These are phyloP conservation scores for Pichia sp. DNA, from an alignment of 1,139 yeast genomes.

Conservation along the genomic window DNA sequence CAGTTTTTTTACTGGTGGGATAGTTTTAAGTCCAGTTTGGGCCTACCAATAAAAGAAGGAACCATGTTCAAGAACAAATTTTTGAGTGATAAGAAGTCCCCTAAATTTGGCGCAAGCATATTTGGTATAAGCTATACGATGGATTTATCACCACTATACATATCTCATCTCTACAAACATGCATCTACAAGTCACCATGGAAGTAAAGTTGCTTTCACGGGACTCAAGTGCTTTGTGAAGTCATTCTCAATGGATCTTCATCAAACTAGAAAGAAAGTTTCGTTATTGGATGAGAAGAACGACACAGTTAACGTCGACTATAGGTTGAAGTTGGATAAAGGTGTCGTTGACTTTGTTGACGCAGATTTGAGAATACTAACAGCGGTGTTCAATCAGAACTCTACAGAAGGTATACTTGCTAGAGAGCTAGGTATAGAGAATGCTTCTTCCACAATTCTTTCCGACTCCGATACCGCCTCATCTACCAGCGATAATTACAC, in stretches of 20 bases:
- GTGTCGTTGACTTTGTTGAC: slow-evolving; percentile 63
- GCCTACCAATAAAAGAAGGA: slow-evolving; percentile 75
- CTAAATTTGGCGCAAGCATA: slow-evolving; percentile 71
- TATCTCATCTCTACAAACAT: slow-evolving; percentile 67
- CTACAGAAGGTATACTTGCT: slow-evolving; percentile 42
- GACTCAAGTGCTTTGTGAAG: slow-evolving; percentile 66
- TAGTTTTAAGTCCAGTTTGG: slow-evolving; percentile 58
- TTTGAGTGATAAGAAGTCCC: slow-evolving; percentile 30
- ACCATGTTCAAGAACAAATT: slow-evolving; percentile 40
- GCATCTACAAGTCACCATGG: slow-evolving; percentile 39
- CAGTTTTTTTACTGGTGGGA: slow-evolving; percentile 85
- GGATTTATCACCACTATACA: slow-evolving; percentile 61
- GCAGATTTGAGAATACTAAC: slow-evolving; percentile 69
- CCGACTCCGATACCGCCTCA: slow-evolving; percentile 15
- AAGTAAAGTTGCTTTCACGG: slow-evolving; percentile 56
- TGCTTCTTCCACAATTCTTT: slow-evolving; percentile 8
- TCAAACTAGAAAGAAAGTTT: slow-evolving; percentile 67
- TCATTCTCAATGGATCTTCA: slow-evolving; percentile 73
- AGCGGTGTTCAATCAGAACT: slow-evolving; percentile 58
- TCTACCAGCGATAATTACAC: slow-evolving; percentile 13
- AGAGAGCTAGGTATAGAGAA: slow-evolving; percentile 32
- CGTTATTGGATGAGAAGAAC: slow-evolving; percentile 43
- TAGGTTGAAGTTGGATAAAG: slow-evolving; percentile 65
- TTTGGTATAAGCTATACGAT: slow-evolving; percentile 78
- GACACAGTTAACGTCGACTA: slow-evolving; percentile 48